A percentile compares a stretch with the other conserved stretches of the same genome.
Conservation (phyloP, 2,329 filamentous ascomycete genomes). For the Penicillium sp. region DNA sequence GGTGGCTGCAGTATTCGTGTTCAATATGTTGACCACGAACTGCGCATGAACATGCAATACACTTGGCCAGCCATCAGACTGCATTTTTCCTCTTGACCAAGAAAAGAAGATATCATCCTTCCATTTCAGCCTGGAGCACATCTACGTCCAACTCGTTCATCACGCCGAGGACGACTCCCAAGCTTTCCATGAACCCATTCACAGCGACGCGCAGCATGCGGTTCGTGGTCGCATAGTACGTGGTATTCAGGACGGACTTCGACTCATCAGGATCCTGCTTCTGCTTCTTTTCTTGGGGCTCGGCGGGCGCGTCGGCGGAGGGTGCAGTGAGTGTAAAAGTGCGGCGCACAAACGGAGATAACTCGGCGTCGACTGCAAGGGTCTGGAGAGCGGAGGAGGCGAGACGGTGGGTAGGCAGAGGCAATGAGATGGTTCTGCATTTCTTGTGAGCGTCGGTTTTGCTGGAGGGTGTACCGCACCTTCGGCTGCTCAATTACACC, state of each 20-base stretch:
- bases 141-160: slow-evolving; percentile 90
- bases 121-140: slow-evolving; percentile 55
- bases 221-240: slow-evolving; percentile 86
- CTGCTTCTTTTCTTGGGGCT: slow-evolving; percentile 26
- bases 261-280: slow-evolving; percentile 31
- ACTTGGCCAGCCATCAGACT: not conserved
- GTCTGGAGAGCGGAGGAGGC: slow-evolving; percentile 72
- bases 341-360: slow-evolving; percentile 78
- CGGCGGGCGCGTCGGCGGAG: slow-evolving; percentile 17
- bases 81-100: not conserved
- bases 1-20: too few relatives aligned
- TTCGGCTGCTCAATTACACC: not conserved
- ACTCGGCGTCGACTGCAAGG: slow-evolving; percentile 80
- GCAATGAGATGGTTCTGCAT: slow-evolving; percentile 67
- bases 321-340: slow-evolving; percentile 57
- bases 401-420: slow-evolving; percentile 76
- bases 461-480: not conserved
- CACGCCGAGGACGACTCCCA: slow-evolving; percentile 78
- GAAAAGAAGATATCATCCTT: slow-evolving; percentile 26
- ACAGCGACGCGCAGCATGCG: slow-evolving; percentile 95
- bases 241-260: slow-evolving; percentile 62
- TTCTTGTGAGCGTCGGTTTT: slow-evolving; percentile 11
- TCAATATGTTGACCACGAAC: not conserved
- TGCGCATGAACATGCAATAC: not conserved
- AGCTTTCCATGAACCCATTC: slow-evolving; percentile 91